Evolutionary conservation across 805 yeast genomes (phyloP), one percentile per base, ranked within the genome.

Genomic region (Dipodascus albidus): DNA sequence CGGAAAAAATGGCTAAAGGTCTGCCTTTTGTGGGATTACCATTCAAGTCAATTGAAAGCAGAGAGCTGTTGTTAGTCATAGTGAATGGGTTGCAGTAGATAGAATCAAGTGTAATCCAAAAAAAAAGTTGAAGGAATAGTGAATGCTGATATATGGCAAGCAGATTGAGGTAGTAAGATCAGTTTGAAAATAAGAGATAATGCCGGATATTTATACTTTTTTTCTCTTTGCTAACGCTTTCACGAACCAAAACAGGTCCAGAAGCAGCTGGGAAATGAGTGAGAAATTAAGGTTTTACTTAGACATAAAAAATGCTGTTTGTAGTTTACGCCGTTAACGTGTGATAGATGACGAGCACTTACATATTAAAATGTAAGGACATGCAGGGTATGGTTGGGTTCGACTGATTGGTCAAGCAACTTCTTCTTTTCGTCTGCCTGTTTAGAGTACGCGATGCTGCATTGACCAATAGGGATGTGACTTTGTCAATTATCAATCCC

Each of bases 1-100:
- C 76, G 50, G 70, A 60, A 38, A 38, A 38, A 53, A 60, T 60
- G 38, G 60, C 59, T 22, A 60, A 62, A 38, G 62, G 54, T 23
- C 63, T 61, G 48, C 64, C 58, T 15, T 19, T 27, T 15, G 42
- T 50, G 44, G 52, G 52, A 21, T 50, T 42, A 42, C 38, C 52
- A 23, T 50, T 23, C 22, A 42, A n/a, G 20, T 20, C 21, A 8
- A 42, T 35, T 6, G 47, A n/a, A 19, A 42, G 52, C 14, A 38
- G 44, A 14, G 33, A 27, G 33, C 11, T 27, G 33, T 27, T 27
- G 33, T 27, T 27, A 6, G 33, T 27, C 33, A 27, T 27, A 27
- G 33, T 27, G 33, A 27, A 11, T 6, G 33, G 9, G 33, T 11
- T 6, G 33, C 33, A 6, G 11, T 6, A 27, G 33, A 27, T 6